Conservation (phyloP, 768 basidiomycete species). For the Dioszegia aurantiaca region DNA sequence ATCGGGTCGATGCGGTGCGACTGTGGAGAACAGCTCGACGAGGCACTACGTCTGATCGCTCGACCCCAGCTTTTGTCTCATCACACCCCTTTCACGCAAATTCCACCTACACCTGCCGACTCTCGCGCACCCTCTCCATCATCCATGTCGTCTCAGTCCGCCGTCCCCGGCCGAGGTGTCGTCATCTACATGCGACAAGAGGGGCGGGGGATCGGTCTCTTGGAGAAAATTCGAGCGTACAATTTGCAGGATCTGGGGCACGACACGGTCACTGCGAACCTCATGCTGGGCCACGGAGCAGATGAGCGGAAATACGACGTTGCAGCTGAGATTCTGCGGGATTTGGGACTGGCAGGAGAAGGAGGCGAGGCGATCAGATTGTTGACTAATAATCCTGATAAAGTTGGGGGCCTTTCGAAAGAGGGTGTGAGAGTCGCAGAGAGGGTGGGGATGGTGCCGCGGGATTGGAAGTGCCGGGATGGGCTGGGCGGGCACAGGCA, state of each 20-base stretch:
- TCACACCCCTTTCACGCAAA: background rate
- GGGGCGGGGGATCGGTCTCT: conserved; percentile 90
- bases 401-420: conserved; percentile 77
- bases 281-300: conserved; percentile 89
- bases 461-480: conserved; percentile 65
- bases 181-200: conserved; percentile 96
- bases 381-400: conserved; percentile 97
- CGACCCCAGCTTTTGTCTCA: conserved; percentile 17
- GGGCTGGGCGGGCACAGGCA: conserved; percentile 13
- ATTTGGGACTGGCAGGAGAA: conserved; percentile 70
- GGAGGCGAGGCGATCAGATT: conserved; percentile 61
- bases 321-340: conserved; percentile 82
- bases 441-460: conserved; percentile 89
- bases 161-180: conserved; percentile 80
- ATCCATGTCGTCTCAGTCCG: conserved; percentile 48
- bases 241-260: conserved; percentile 97
- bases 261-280: conserved; percentile 96
- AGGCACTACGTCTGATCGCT: conserved; percentile 70
- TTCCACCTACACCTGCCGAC: conserved; percentile 52
- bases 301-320: conserved; percentile 92
- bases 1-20: conserved; percentile 98
- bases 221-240: conserved; percentile 95
- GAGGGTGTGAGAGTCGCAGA: conserved; percentile 80
- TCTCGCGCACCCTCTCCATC: conserved; percentile 67
- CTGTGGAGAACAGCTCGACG: conserved; percentile 97